Base-by-base conservation (phyloP, 495 filamentous ascomycete species). In the Hypoxylon cercidicola region DNA sequence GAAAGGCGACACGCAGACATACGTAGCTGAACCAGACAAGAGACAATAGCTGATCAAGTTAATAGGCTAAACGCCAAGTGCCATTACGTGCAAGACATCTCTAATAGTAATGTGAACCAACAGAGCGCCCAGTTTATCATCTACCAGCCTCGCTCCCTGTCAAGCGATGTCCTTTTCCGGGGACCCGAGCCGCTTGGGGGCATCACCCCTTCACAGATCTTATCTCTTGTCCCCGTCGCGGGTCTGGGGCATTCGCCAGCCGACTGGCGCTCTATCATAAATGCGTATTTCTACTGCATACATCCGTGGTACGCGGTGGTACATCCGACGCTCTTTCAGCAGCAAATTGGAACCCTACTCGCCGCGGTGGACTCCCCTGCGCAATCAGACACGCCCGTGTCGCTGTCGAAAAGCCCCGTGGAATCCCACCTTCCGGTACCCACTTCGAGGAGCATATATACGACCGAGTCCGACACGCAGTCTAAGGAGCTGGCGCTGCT, bases 21-120 rank as follows among this genome's bases (percentile, higher is more conserved):
- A 8, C 28, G 13, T 3, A 41, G 39, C n/a, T 16, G n/a, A 15
- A 41, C 39, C 5, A 41, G 39, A 16, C 8, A 16, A 21, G 15
- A 16, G 15, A 16, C 20, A 23, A 20, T 30, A 47, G 19, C 71
- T 71, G 57, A 72, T 48, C 8, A 13, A 19, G 3, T 13, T 15
- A 16, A 40, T 37, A 75, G 72, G 45, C 62, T 75, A 3, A 69
- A 71, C 55, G 67, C 73, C 0, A 73, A 69, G 48, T 75, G 73
- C 39, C 64, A 69, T 43, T 75, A 75, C 46, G 55, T 70, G 28
- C 71, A 73, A 40, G 73, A 73, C 9, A 34, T 51, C 30, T 45
- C 68, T 3, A 59, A 63, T 37, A 69, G 50, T 37, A 69, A 53
- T 37, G 18, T 49, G 19, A 62, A 54, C 44, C 21, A 60, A 15